A percentile compares a stretch with the other conserved stretches of the same genome.
These are phyloP conservation scores for Rostrohypoxylon terebratum DNA, from an alignment of 495 filamentous ascomycete species.

Conservation along the genomic window DNA sequence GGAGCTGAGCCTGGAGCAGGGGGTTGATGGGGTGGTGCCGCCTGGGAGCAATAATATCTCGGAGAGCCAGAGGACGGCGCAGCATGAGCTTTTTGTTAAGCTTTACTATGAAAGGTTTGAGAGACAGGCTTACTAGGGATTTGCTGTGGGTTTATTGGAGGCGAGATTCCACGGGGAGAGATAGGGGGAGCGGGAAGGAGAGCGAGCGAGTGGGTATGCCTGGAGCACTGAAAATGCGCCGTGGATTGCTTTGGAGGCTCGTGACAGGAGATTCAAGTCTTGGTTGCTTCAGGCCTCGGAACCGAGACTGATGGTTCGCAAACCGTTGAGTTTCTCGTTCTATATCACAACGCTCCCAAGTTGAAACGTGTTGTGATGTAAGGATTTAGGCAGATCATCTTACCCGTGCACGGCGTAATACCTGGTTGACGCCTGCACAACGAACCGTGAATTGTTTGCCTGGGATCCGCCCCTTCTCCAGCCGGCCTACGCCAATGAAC, in stretches of 20 bases:
- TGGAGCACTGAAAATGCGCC: not conserved
- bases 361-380: not conserved
- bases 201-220: not conserved
- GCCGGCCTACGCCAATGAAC: conserved; percentile 4
- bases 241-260: not conserved
- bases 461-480: conserved; percentile 10
- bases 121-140: conserved; percentile 24
- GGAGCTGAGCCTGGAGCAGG: conserved; percentile 33
- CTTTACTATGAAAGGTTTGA: conserved; percentile 40
- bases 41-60: conserved; percentile 23
- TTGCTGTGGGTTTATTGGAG: not conserved
- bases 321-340: not conserved
- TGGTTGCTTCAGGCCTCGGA: not conserved
- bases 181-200: not conserved
- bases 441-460: conserved; percentile 17
- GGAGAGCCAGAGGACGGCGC: conserved; percentile 37
- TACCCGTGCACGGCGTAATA: not conserved
- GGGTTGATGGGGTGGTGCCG: not conserved
- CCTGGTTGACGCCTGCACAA: not conserved
- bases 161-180: not conserved
- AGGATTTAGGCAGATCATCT: not conserved
- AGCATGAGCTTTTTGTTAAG: conserved; percentile 40
- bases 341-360: not conserved
- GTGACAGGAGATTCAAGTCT: not conserved
- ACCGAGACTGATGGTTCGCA: conserved; percentile 1